Conservation (phyloP, 306 rosid species). For the Citrullus mucosospermus region DNA sequence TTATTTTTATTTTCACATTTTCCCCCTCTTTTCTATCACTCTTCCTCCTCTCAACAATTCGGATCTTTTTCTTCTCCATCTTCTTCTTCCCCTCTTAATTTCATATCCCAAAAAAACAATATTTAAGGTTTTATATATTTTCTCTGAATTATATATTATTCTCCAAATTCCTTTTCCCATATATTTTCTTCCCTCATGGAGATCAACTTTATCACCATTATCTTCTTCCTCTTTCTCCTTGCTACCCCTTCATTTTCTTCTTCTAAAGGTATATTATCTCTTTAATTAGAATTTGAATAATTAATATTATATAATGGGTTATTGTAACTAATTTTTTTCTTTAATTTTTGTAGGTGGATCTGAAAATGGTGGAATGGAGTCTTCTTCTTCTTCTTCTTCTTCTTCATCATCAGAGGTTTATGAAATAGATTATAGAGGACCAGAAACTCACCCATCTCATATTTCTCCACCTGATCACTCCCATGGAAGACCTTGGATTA, state of each 20-base stretch:
- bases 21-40: neutral
- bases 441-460: conserved; percentile 68
- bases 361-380: conserved; percentile 13
- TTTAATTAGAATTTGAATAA: too few species aligned
- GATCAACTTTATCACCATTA: conserved; percentile 26
- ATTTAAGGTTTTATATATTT: neutral
- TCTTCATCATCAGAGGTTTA: conserved; percentile 26
- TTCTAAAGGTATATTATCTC: conserved; percentile 13
- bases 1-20: conserved; percentile 1
- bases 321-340: neutral
- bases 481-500: conserved; percentile 16
- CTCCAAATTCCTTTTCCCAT: too few species aligned
- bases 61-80: neutral
- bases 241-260: conserved; percentile 28
- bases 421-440: conserved; percentile 93
- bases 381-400: neutral
- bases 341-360: conserved; percentile 23
- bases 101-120: neutral
- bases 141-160: too few species aligned
- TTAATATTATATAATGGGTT: too few species aligned
- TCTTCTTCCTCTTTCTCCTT: conserved; percentile 35
- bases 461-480: conserved; percentile 59
- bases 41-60: neutral
- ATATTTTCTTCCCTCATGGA: conserved; percentile 22
- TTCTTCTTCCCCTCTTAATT: neutral